These are phyloP conservation scores for Aspergillus carlsbadensis DNA, from an alignment of 495 filamentous ascomycete genomes.

Conservation along the genomic window DNA sequence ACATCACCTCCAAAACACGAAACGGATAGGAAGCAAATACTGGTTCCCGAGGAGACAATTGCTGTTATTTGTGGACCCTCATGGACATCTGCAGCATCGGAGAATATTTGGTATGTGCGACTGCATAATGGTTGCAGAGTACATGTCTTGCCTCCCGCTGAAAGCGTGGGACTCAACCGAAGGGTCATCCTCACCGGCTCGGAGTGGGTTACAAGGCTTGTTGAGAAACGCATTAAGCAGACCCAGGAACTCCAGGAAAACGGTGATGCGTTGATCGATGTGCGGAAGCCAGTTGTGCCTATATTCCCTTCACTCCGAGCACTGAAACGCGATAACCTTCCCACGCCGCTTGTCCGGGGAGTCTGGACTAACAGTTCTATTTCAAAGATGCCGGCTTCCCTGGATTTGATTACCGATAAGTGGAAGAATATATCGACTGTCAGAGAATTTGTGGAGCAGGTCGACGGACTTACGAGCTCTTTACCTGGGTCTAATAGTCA, in stretches of 20 bases:
- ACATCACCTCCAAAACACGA: background rate
- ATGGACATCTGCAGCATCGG: constrained; percentile 19
- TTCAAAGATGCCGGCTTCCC: background rate
- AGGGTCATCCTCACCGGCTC: constrained; percentile 39
- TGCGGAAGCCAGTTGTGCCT: constrained; percentile 31
- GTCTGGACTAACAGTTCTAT: constrained; percentile 26
- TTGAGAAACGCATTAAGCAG: constrained; percentile 25
- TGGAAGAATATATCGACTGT: constrained; percentile 20
- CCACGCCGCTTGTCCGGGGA: constrained; percentile 32
- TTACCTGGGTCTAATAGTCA: background rate
- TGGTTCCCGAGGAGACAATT: constrained; percentile 41
- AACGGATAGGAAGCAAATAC: constrained; percentile 30
- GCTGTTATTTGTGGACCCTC: constrained; percentile 34
- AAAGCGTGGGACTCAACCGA: constrained; percentile 35
- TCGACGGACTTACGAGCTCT: constrained; percentile 33
- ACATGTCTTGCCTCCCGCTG: constrained; percentile 28
- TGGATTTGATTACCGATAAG: constrained; percentile 16
- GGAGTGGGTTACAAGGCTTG: constrained; percentile 29
- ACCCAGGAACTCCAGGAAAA: constrained; percentile 23
- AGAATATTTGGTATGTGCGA: constrained; percentile 41
- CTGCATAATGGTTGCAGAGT: constrained; percentile 42
- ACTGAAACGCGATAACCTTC: constrained; percentile 17
- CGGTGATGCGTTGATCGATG: constrained; percentile 31
- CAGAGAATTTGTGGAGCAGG: constrained; percentile 32
- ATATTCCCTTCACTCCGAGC: constrained; percentile 28